Evolutionary conservation across 1,284 basidiomycete species (phyloP).

Genomic region (Ceratobasidium sp.): DNA sequence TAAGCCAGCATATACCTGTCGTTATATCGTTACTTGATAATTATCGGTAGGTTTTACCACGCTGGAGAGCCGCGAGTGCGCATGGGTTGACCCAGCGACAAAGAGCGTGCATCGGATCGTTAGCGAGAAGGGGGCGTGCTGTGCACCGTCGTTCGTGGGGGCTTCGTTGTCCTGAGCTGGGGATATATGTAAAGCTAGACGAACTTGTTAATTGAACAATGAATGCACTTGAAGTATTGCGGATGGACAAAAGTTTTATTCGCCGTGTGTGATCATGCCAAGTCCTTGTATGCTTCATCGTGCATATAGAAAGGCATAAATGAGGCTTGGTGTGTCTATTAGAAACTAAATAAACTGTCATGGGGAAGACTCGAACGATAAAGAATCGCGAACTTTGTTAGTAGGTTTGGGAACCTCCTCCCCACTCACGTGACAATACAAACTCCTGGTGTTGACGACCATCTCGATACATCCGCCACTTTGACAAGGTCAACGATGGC

Average conservation of each 20-base stretch:
- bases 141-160: conserved; percentile 81
- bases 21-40: neutral
- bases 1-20: conserved; percentile 49
- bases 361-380: too few species aligned
- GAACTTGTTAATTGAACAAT: neutral
- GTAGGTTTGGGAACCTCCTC: too few species aligned
- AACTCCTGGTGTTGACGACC: neutral
- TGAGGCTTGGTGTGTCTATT: too few species aligned
- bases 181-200: neutral
- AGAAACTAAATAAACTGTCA: too few species aligned
- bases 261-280: too few species aligned
- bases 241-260: too few species aligned
- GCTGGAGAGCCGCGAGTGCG: conserved; percentile 82
- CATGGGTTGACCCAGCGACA: conserved; percentile 88
- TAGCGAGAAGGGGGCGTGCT: conserved; percentile 81
- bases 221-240: neutral
- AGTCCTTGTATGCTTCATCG: too few species aligned
- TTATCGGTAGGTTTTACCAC: conserved; percentile 75
- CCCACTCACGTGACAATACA: neutral
- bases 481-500: neutral
- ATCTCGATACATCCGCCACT: neutral
- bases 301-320: too few species aligned
- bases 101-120: conserved; percentile 82
- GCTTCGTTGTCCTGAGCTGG: conserved; percentile 78
- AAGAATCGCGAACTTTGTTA: too few species aligned